Evolutionary conservation across 192 early-diverging fungal species (phyloP).

Genomic region (Radiomyces spectabilis): DNA sequence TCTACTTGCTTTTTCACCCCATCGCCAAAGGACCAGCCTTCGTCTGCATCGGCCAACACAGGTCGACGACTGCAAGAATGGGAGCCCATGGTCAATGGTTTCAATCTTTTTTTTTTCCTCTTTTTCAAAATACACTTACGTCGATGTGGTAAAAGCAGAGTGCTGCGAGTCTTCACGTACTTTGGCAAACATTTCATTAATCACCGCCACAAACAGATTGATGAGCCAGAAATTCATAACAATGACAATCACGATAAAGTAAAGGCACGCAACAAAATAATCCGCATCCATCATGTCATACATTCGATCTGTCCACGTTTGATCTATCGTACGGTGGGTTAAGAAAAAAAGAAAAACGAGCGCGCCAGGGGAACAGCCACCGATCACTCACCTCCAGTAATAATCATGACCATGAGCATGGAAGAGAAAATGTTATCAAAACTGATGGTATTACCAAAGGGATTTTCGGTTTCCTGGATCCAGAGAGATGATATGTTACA

Average conservation of each 20-base stretch:
- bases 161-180: slow-evolving; percentile 53
- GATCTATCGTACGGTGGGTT: slow-evolving; percentile 15
- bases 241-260: slow-evolving; percentile 47
- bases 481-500: too few species aligned
- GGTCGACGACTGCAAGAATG: slow-evolving; percentile 7
- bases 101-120: neutral
- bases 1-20: slow-evolving; percentile 3
- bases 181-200: slow-evolving; percentile 59
- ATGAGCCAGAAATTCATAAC: slow-evolving; percentile 61
- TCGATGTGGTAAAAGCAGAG: slow-evolving; percentile 49
- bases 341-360: neutral
- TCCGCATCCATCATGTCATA: slow-evolving; percentile 55
- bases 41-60: slow-evolving; percentile 21
- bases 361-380: neutral
- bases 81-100: neutral
- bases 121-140: slow-evolving; percentile 13
- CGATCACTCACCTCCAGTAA: slow-evolving; percentile 35
- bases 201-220: slow-evolving; percentile 60
- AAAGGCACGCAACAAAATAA: slow-evolving; percentile 37
- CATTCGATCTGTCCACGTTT: slow-evolving; percentile 56
- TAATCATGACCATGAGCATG: slow-evolving; percentile 47
- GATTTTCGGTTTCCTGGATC: slow-evolving; percentile 31
- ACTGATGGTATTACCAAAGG: slow-evolving; percentile 30
- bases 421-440: slow-evolving; percentile 49
- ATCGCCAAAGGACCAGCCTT: slow-evolving; percentile 20